A percentile compares a stretch with the other conserved stretches of the same genome.
phyloP scores from a whole-genome alignment of 805 yeast species.

The Wickerhamomyces bovis region DNA sequence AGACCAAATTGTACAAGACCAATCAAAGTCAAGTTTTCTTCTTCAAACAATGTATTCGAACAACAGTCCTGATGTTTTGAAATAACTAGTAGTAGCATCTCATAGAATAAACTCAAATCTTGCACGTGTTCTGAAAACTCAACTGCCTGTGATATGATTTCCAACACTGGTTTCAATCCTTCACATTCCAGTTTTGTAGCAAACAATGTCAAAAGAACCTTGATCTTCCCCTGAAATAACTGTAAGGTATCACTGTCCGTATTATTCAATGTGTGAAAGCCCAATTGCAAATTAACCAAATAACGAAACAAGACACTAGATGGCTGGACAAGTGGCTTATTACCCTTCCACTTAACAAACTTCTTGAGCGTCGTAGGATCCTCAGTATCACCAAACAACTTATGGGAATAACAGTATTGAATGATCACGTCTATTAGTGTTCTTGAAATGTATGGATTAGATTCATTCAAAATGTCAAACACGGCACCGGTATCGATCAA shows the following conservation, averaged over 20 bases:
- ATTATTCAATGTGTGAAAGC: conserved; percentile 20
- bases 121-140: background rate
- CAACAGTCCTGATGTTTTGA: background rate
- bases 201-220: background rate
- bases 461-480: conserved; percentile 25
- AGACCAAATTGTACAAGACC: background rate
- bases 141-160: background rate
- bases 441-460: conserved; percentile 21
- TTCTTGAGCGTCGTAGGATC: conserved; percentile 15
- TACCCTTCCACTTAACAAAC: conserved; percentile 29
- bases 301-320: conserved; percentile 28
- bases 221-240: conserved; percentile 17
- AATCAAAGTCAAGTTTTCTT: background rate
- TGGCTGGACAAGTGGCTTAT: conserved; percentile 27
- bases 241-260: conserved; percentile 13
- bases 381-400: conserved; percentile 27
- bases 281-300: conserved; percentile 31
- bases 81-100: background rate
- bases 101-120: background rate
- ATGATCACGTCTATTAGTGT: conserved; percentile 36
- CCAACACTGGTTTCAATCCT: background rate
- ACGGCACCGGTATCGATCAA: conserved; percentile 35
- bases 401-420: conserved; percentile 41
- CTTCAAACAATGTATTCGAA: background rate
- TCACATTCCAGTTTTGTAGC: background rate